Percentiles rank a stretch among this genome's conserved stretches.
These are phyloP conservation scores for Arthrobotrys conoides DNA, from an alignment of 2,329 filamentous ascomycete genomes.

Conservation along the genomic window DNA sequence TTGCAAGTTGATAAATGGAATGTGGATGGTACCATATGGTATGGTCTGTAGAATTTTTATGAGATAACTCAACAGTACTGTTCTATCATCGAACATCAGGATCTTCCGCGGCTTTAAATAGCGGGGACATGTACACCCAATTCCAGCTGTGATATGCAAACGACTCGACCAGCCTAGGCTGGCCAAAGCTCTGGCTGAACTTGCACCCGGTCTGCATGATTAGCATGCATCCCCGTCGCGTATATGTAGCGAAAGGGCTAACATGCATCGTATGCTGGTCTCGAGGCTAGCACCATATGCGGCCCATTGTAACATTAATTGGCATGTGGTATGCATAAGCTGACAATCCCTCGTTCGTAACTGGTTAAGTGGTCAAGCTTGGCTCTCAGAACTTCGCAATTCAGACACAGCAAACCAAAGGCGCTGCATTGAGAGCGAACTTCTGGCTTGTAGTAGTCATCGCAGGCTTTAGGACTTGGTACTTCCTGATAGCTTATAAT, in stretches of 20 bases:
- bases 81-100: neutral
- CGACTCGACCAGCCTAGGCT: slow-evolving; percentile 29
- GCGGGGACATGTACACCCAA: neutral
- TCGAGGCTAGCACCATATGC: neutral
- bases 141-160: slow-evolving; percentile 2
- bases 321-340: slow-evolving; percentile 35
- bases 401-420: slow-evolving; percentile 5
- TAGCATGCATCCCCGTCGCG: slow-evolving; percentile 23
- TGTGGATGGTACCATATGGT: neutral
- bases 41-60: neutral
- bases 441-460: neutral
- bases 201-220: slow-evolving; percentile 31
- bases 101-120: slow-evolving; percentile 7
- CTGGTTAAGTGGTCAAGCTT: slow-evolving; percentile 21
- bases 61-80: neutral
- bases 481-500: neutral
- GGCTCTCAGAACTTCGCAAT: slow-evolving; percentile 18
- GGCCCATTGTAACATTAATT: slow-evolving; percentile 18
- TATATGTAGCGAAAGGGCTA: neutral
- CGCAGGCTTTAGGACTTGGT: neutral
- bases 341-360: slow-evolving; percentile 39
- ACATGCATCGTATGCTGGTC: slow-evolving; percentile 7
- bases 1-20: neutral
- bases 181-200: slow-evolving; percentile 30
- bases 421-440: slow-evolving; percentile 4